Conservation (phyloP, 306 rosid genomes). For the Malus sieversii region DNA sequence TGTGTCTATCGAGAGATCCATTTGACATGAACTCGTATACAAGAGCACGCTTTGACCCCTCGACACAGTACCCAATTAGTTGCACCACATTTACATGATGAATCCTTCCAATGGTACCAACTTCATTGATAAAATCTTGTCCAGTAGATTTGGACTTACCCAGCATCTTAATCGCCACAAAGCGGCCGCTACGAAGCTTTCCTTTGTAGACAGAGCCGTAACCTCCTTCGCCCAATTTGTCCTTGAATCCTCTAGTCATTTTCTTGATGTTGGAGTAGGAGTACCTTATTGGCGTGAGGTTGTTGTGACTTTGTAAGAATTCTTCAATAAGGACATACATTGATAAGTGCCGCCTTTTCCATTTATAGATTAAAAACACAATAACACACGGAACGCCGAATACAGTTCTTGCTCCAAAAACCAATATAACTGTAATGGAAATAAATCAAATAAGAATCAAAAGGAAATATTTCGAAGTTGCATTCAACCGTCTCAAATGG, state of each 20-base stretch:
- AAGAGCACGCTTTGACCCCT: constrained; percentile 10
- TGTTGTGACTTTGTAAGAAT: not conserved
- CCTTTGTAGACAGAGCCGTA: not conserved
- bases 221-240: not conserved
- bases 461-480: too few relatives aligned
- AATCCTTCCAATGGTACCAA: constrained; percentile 4
- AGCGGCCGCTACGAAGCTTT: not conserved
- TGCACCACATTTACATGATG: not conserved
- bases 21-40: not conserved
- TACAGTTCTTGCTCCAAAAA: not conserved
- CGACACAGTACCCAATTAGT: not conserved
- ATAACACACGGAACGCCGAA: not conserved
- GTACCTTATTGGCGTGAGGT: not conserved
- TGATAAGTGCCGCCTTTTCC: not conserved
- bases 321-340: not conserved
- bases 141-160: not conserved
- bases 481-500: too few relatives aligned
- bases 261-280: not conserved
- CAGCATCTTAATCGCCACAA: not conserved
- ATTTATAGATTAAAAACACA: not conserved
- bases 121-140: constrained; percentile 6
- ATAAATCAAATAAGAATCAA: too few relatives aligned
- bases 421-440: accelerated
- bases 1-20: not conserved
- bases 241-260: not conserved